Evolutionary conservation across 2,329 filamentous ascomycete species (phyloP), one percentile per base, ranked within the genome.

Genomic region (Neofusicoccum ribis): DNA sequence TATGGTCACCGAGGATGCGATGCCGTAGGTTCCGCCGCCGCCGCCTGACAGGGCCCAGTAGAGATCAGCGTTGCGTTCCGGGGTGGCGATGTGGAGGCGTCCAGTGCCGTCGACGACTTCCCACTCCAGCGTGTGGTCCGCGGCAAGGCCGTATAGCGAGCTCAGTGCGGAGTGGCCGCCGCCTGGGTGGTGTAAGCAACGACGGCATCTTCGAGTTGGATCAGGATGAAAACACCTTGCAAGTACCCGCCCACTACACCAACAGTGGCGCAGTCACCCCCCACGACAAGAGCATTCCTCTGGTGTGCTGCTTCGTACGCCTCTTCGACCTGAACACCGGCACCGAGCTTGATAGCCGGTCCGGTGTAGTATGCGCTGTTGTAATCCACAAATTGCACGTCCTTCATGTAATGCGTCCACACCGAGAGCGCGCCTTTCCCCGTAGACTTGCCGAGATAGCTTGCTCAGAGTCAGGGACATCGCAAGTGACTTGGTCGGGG

Each of bases 391-490:
- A 76, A 76, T 47, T 34, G 68, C 66, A 72, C 70, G 3, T 74
- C 70, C 63, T 75, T 75, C 68, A 77, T 73, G 65, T 72, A 73
- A 52, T 77, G 75, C 0, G 74, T 77, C 58, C 76, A 76, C 68
- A 77, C 71, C 44, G 73, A 71, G 23, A 77, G 67, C 0, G 74
- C 72, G 27, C 73, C 74, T 37, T 67, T 66, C 14, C 73, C 73
- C 20, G 73, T 75, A 0, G 74, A 76, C 44, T 73, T 73, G n/a
- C 75, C 76, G 70, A 77, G 70, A 66, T 50, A 46, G 50, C 76
- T 23, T 23, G 20, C 20, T 23, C 20, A 23, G 20, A 23, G 20
- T 23, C 20, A 23, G 20, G 2, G 20, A 23, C 20, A 23, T 23
- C 20, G 20, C 20, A 23, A 23, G 20, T 23, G 20, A 23, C 20